phyloP scores from a whole-genome alignment of 2,329 filamentous ascomycete genomes.

The Nemania diffusa region DNA sequence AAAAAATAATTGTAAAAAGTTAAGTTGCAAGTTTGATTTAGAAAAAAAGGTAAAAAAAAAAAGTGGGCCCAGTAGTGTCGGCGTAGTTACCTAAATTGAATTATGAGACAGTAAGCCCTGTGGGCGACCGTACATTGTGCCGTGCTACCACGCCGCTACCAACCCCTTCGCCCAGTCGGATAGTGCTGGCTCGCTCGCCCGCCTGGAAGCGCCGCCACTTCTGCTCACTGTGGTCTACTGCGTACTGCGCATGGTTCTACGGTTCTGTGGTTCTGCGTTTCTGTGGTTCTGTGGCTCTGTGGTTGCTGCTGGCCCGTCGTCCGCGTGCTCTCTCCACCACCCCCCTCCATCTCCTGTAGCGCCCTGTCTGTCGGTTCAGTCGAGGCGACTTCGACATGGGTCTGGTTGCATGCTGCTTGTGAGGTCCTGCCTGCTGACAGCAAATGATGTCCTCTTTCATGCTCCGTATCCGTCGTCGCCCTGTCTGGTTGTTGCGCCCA shows the following conservation, averaged over 20 bases:
- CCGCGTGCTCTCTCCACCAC: conserved; percentile 24
- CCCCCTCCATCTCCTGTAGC: conserved; percentile 21
- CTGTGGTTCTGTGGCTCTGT: background rate
- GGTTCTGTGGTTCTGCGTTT: background rate
- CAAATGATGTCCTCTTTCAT: conserved; percentile 25
- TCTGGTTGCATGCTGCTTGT: conserved; percentile 19
- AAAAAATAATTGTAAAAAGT: no score
- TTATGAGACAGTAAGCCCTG: no score
- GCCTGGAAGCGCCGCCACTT: conserved; percentile 5
- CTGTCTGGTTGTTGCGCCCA: conserved; percentile 25
- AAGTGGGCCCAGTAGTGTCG: no score
- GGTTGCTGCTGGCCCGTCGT: conserved; percentile 10
- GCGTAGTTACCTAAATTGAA: no score
- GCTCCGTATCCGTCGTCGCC: conserved; percentile 18
- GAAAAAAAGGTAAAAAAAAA: no score
- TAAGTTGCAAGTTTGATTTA: no score
- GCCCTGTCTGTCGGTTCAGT: conserved; percentile 30
- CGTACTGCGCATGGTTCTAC: no score
- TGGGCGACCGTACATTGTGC: no score
- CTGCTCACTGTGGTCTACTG: background rate
- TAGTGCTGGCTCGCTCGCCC: conserved; percentile 8
- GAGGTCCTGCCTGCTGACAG: conserved; percentile 33
- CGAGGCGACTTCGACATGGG: conserved; percentile 30
- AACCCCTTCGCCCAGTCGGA: background rate
- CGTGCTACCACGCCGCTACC: no score